Base-by-base conservation (phyloP, 1,284 basidiomycete genomes). In the Schizophyllum amplum region DNA sequence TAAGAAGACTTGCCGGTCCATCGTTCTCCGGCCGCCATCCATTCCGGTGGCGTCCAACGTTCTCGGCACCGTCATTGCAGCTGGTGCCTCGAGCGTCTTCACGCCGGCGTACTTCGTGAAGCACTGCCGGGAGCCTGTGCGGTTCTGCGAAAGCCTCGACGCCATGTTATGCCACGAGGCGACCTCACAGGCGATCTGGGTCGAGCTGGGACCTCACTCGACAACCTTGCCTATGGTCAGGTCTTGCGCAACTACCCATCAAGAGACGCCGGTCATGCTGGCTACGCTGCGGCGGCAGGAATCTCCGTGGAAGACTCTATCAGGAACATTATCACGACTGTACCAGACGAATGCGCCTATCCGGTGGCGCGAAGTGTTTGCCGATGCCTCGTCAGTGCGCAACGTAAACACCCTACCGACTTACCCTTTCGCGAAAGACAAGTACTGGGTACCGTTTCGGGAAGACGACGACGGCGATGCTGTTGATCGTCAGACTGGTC, bases 151-250 rank as follows among this genome's bases (percentile, higher is more conserved):
- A 42, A 80, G 79, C 13, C 66, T 87, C 2, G 66, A 65, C 15
- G 67, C 73, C 1, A 70, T 83, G 5, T 46, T 73, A 3, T 57
- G 68, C 4, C 60, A 59, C 13, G 46, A 68, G 4, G 69, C 67
- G 20, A 62, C 71, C 27, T 53, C 64, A 24, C 59, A 64, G 5
- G 65, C 76, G 15, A 72, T 72, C 0, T 87, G 81, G 79, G 73
- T 89, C 5, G 86, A 89, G 65, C 73, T 87, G 47, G 82, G 86
- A 4, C 83, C 86, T 9, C 82, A 86, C 61, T 69, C 79, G 0
- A 75, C 76, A 3, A 76, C 76, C 20, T 68, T 86, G 2, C 77
- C 83, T 0, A 79, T 86, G 76, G 63, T 89, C 5, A 75, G 73
- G 65, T 64, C 71, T 15, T 50, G 48, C 53, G 61, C 72, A n/a